Evolutionary conservation across 208 protist genomes (phyloP), one percentile per base, ranked within the genome.

Genomic region (Crithidia mellificae): DNA sequence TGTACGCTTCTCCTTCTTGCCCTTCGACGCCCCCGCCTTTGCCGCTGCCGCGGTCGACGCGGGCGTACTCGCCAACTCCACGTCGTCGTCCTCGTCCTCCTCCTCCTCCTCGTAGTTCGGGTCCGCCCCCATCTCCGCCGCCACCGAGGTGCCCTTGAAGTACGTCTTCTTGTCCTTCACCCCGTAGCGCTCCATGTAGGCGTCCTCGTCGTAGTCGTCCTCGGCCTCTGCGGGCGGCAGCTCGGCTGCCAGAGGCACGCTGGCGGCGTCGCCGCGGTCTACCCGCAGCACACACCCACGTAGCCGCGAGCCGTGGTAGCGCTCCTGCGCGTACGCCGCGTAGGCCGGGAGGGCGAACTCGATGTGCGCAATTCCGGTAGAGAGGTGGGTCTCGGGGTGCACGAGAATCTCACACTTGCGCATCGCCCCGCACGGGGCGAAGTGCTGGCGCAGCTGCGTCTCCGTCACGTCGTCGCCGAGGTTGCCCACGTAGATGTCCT

Each of bases 401-500:
- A 91, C 88, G 22, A 96, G 61, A 30, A 96, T 75, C 68, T 93
- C 79, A 57, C 86, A 92, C 27, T 41, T 64, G 22, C 59, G 63
- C 17, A 96, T 89, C 15, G 62, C 77, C 12, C 91, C 91, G 44
- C 91, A 96, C 6, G 75, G 30, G 1, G 78, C 55, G 54, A 96
- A 91, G 76, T 96, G 91, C 52, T 84, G 69, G 36, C 83, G 85
- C 51, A 96, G 83, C 67, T 92, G 83, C 61, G 79, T 65, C 62
- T 81, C 85, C 38, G 91, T 93, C 56, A 92, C 70, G 64, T 90
- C 80, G 7, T 94, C 88, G 29, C 77, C 80, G 27, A 96, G 30
- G 75, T 92, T 92, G 39, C 91, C 91, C 8, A 96, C 83, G 69
- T 87, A 94, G 20, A 96, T 68, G 68, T 96, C 88, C 8, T 57